These are phyloP conservation scores for Trichoderma simmonsii DNA, from an alignment of 2,329 filamentous ascomycete genomes.

Conservation along the genomic window DNA sequence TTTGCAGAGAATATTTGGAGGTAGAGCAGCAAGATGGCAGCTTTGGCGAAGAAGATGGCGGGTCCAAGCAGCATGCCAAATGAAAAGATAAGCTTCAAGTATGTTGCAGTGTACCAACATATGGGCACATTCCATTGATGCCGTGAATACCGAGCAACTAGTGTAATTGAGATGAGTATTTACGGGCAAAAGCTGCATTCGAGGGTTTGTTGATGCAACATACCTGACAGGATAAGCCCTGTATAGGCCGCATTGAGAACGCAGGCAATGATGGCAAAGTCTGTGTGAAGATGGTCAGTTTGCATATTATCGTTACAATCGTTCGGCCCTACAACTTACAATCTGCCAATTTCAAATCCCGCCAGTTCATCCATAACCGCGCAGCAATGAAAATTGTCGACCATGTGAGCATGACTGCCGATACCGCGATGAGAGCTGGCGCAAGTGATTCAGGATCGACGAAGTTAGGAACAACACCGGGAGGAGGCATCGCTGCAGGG, in stretches of 20 bases:
- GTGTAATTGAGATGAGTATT: not conserved
- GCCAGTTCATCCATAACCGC: not conserved
- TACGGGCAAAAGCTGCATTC: no score
- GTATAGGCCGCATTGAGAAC: not conserved
- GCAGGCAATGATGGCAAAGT: not conserved
- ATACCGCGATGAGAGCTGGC: not conserved
- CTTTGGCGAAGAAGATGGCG: conserved; percentile 23
- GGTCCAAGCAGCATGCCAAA: conserved; percentile 16
- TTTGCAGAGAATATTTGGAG: conserved; percentile 21
- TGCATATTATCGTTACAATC: not conserved
- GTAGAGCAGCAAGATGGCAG: conserved; percentile 23
- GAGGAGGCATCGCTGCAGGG: not conserved
- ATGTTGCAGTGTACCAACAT: conserved; percentile 20
- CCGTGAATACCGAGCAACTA: not conserved
- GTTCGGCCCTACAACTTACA: not conserved
- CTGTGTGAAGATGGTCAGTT: not conserved
- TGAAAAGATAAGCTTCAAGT: conserved; percentile 13
- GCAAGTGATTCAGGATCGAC: not conserved
- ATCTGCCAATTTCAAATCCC: not conserved
- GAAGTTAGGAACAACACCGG: not conserved
- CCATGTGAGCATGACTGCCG: not conserved
- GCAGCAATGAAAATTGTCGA: not conserved
- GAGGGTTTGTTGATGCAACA: not conserved
- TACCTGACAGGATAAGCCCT: not conserved
- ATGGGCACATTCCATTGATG: conserved; percentile 21